These are phyloP conservation scores for Didymellaceae sp. DNA, from an alignment of 2,329 filamentous ascomycete genomes.

Conservation along the genomic window DNA sequence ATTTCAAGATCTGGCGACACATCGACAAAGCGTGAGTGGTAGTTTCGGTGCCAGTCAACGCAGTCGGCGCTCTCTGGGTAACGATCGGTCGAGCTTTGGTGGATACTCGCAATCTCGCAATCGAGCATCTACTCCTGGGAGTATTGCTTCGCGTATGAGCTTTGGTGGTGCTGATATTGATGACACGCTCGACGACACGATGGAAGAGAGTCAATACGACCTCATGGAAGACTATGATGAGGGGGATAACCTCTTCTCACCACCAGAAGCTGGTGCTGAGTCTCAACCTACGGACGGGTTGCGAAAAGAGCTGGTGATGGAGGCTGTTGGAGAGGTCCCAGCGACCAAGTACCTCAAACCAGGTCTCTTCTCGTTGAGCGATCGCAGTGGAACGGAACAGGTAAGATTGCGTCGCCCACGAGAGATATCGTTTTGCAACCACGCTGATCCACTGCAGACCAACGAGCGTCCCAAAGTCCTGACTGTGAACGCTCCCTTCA, in stretches of 20 bases:
- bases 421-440: neutral
- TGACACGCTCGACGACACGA: slow-evolving; percentile 47
- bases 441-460: slow-evolving; percentile 16
- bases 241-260: slow-evolving; percentile 47
- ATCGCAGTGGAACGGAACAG: slow-evolving; percentile 20
- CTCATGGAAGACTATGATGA: slow-evolving; percentile 50
- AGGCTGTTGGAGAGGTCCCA: slow-evolving; percentile 44
- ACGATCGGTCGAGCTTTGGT: slow-evolving; percentile 67
- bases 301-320: slow-evolving; percentile 49
- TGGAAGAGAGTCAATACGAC: slow-evolving; percentile 49
- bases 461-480: slow-evolving; percentile 32
- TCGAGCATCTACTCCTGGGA: slow-evolving; percentile 64
- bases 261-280: slow-evolving; percentile 37
- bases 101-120: slow-evolving; percentile 51
- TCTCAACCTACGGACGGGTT: slow-evolving; percentile 46
- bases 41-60: slow-evolving; percentile 61
- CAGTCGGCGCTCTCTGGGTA: slow-evolving; percentile 76
- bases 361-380: slow-evolving; percentile 35
- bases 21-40: slow-evolving; percentile 47
- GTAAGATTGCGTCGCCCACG: slow-evolving; percentile 19
- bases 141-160: slow-evolving; percentile 48
- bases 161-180: slow-evolving; percentile 46
- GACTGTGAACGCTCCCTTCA: slow-evolving; percentile 43
- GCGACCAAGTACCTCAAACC: slow-evolving; percentile 36
- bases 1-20: slow-evolving; percentile 74